These are phyloP conservation scores for Emericellopsis cladophorae DNA, from an alignment of 2,329 filamentous ascomycete genomes.

Conservation along the genomic window DNA sequence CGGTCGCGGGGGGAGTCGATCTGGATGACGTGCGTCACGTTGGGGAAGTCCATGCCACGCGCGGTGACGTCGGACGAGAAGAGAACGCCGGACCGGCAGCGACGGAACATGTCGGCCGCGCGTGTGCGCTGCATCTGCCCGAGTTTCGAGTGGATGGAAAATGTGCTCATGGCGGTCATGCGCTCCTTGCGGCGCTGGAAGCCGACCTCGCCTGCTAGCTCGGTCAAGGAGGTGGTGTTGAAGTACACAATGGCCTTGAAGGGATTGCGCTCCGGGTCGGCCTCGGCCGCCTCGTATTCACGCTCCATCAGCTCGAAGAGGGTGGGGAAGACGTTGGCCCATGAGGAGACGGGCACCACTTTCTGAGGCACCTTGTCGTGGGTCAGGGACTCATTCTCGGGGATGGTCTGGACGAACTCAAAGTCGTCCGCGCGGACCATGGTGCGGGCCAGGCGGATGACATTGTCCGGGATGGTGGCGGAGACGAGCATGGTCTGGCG, in stretches of 20 bases:
- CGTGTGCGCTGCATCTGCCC: slow-evolving; percentile 56
- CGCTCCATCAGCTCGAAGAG: slow-evolving; percentile 63
- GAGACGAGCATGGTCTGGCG: slow-evolving; percentile 94
- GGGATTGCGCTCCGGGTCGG: slow-evolving; percentile 32
- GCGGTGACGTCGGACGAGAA: slow-evolving; percentile 73
- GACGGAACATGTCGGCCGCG: slow-evolving; percentile 61
- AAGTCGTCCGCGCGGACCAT: slow-evolving; percentile 72
- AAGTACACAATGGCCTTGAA: slow-evolving; percentile 98
- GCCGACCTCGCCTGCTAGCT: slow-evolving; percentile 45
- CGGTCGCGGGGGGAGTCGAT: slow-evolving; percentile 50
- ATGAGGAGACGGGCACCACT: slow-evolving; percentile 51
- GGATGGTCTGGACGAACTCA: slow-evolving; percentile 82
- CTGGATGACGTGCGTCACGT: slow-evolving; percentile 71
- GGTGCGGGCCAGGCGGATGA: slow-evolving; percentile 63
- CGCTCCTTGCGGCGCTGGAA: slow-evolving; percentile 25
- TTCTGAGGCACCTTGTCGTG: slow-evolving; percentile 78
- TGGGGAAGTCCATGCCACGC: slow-evolving; percentile 72
- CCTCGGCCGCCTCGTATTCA: slow-evolving; percentile 32
- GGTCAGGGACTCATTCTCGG: slow-evolving; percentile 68
- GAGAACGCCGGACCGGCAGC: slow-evolving; percentile 47
- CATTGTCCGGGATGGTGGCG: slow-evolving; percentile 76
- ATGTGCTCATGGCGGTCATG: slow-evolving; percentile 19
- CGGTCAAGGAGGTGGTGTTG: slow-evolving; percentile 63
- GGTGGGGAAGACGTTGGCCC: slow-evolving; percentile 65
- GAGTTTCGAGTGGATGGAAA: slow-evolving; percentile 70